Evolutionary conservation across 2,329 filamentous ascomycete genomes (phyloP), one percentile per base, ranked within the genome.

Genomic region (Paraphaeosphaeria sporulosa): DNA sequence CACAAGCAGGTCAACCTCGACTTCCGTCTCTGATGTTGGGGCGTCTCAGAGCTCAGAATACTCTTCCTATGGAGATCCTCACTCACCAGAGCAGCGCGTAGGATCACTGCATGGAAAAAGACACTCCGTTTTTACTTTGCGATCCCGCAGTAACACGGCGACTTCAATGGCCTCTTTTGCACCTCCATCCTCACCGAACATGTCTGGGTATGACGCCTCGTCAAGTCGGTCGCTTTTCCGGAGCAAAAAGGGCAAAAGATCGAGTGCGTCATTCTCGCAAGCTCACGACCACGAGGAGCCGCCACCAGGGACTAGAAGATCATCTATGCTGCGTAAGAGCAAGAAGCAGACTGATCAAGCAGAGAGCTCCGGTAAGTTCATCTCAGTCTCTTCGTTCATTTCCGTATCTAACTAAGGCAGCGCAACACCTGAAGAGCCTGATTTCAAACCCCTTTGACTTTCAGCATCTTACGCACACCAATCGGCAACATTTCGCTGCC

Each of bases 381-480:
- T 6, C 27, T 51, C 15, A 50, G n/a, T 43, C 40, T 40, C 17
- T 17, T 34, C 19, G 8, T 30, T 6, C n/a, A 25, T 19, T 53
- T 42, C 47, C 25, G 57, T 69, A 49, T 65, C 58, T 63, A 53
- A 55, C 58, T 13, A 32, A 10, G 17, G 9, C 55, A 78, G 75
- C 62, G 15, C 58, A 64, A 12, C 54, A 64, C 15, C 65, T 75
- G 19, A 77, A 73, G 55, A 64, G 70, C 51, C 72, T 70, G 59
- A 89, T 89, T 55, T 89, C 87, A 0, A 82, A 83, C 58, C 87
- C 87, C 1, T 89, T 87, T 73, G 85, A 87, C 66, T 89, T 89
- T 69, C 86, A 89, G 63, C 87, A 89, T 68, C 74, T 89, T 55
- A 86, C 85, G 38, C 86, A 89, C 69, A 86, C 86, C 30, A 82